These are phyloP conservation scores for Yamadazyma sp. DNA, from an alignment of 1,139 yeast genomes.

Conservation along the genomic window DNA sequence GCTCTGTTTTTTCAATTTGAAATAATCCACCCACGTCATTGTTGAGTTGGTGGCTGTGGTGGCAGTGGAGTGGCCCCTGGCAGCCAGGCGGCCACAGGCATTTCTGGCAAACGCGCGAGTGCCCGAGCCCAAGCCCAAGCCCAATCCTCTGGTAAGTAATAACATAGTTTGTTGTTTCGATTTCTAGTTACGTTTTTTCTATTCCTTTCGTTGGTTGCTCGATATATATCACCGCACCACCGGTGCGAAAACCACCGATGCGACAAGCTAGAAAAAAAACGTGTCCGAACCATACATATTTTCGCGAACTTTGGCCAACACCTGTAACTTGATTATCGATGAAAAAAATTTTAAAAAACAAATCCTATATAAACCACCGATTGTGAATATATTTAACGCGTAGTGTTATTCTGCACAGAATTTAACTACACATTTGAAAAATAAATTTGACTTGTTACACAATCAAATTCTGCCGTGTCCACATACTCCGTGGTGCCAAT, in stretches of 20 bases:
- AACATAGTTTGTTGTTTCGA: background rate
- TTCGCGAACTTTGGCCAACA: slow-evolving; percentile 5
- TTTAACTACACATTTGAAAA: background rate
- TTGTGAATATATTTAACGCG: slow-evolving; percentile 3
- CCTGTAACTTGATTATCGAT: slow-evolving; percentile 1
- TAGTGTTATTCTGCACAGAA: slow-evolving; percentile 1
- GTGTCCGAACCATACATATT: background rate
- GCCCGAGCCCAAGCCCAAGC: background rate
- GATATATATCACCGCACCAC: too few relatives aligned
- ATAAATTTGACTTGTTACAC: background rate
- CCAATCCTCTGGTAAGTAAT: slow-evolving; percentile 1
- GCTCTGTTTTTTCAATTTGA: slow-evolving; percentile 71
- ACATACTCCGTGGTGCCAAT: background rate
- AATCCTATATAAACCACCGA: background rate
- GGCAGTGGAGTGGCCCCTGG: too few relatives aligned
- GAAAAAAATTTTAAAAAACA: slow-evolving; percentile 2
- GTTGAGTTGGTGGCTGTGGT: too few relatives aligned
- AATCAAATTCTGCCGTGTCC: background rate
- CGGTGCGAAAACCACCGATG: too few relatives aligned
- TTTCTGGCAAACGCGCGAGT: background rate
- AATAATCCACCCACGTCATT: slow-evolving; percentile 76
- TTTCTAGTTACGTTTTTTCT: too few relatives aligned
- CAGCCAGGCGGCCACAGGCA: too few relatives aligned
- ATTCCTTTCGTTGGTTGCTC: background rate
- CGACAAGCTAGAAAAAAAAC: too few relatives aligned